Base-by-base conservation (phyloP, 2,329 filamentous ascomycete species). In the Aspergillus sp. region DNA sequence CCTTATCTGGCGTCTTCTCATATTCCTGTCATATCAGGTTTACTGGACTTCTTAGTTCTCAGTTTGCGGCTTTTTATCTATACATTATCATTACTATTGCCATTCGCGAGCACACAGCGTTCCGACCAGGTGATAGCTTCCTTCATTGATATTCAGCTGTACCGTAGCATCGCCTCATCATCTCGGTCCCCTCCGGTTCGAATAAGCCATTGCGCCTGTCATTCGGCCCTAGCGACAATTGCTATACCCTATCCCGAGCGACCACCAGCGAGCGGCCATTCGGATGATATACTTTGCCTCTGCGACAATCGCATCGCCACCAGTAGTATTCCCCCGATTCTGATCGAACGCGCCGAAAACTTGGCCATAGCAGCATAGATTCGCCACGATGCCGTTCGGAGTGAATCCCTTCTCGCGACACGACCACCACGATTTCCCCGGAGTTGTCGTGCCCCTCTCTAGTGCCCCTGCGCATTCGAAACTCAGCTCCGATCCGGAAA, bases 331-430 rank as follows among this genome's bases (percentile, higher is more conserved):
- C 41, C 22, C 22, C 51, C 19, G 31, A 54, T 17, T 19, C 49
- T 46, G 31, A 38, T 55, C 46, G 53, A 57, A 34, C 51, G 54
- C 58, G 25, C 48, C 59, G 56, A 49, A 30, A 23, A 61, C 50
- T 38, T 67, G 64, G 54, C 52, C 60, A 57, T 55, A 69, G 61
- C 66, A 64, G 54, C 65, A 62, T 56, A 55, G 52, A 52, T 30
- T 61, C 51, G 56, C 25, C 67, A 69, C 41, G 5, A 76, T 76
- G 74, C 62, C 66, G 25, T 71, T 79, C 61, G 60, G 56, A 55
- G 74, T 83, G 60, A 77, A 82, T 65, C 83, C 82, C 1, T 84
- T 85, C 74, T 79, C 80, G 61, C 82, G 76, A 63, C 79, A 82
- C 67, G 80, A 84, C 65, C 76, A 81, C 51, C 76, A 77, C 30